Evolutionary conservation across 106 monocot species (phyloP), one percentile per base, ranked within the genome.

Genomic region (Alisma plantagoaquatica): DNA sequence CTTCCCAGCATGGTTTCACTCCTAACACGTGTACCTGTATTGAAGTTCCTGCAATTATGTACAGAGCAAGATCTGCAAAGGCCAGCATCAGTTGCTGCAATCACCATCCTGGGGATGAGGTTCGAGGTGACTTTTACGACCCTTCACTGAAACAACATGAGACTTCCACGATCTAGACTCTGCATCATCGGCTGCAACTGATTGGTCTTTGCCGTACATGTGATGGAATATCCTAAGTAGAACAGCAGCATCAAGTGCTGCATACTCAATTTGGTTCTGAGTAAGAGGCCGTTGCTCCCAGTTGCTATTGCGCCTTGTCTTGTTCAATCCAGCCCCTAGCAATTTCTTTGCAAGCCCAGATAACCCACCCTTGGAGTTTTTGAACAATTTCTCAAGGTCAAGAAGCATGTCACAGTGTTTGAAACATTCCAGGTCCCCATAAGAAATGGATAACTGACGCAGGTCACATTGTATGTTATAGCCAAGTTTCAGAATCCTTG

Each of bases 391-490:
- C 43, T 89, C 80, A 73, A 98, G 66, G 35, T 89, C 96, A 66
- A 98, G 89, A 20, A 98, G 62, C 96, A 82, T 98, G 56, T 89
- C 78, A 45, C 77, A 98, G 43, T 78, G 73, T 29, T 61, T 68
- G 53, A 98, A 98, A 61, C 96, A 89, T 70, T 85, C 81, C 24
- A 98, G 54, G 21, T 85, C 78, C 46, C 79, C 89, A 64, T 98
- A 98, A 33, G 96, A 98, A 48, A 72, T 70, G 32, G 84, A 85
- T 23, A 98, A 49, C 53, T 89, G 84, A 56, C 64, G 75, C 22
- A 98, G 75, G 65, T 98, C 96, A 47, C 89, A 98, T 63, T 98
- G 89, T 64, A 98, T 66, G 60, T 89, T 89, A 73, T 98, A 98
- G 19, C 96, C 96, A 22, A 98, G 80, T 61, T 98, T 98, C 41